Base-by-base conservation (phyloP, 2,329 filamentous ascomycete genomes). In the Monilinia polystroma region DNA sequence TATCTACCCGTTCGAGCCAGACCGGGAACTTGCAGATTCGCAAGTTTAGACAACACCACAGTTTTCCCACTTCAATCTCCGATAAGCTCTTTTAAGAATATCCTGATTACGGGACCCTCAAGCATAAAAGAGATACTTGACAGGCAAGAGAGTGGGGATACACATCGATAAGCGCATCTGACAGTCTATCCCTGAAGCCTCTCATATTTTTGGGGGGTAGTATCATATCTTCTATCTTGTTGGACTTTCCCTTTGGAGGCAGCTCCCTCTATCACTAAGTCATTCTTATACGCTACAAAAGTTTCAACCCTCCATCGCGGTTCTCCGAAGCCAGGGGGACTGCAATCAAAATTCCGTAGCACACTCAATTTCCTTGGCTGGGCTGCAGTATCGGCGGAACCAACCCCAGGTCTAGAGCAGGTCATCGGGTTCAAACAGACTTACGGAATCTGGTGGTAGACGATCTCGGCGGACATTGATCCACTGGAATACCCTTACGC, bases 381-480 rank as follows among this genome's bases (percentile, higher is more conserved):
- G 69, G 68, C 68, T 72, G 74, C 73, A 73, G 69, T 71, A 64
- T 68, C 64, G 53, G 45, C 69, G 69, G 69, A 69, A 32, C 68
- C 71, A 72, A 73, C 70, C 71, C 68, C 59, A 49, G 67, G 63
- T 71, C 62, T 54, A 69, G 41, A 70, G 70, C 68, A 70, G 68
- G 69, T 73, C 72, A 75, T 70, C 71, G 63, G 73, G 67, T 63
- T 67, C 67, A 54, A 69, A 73, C 57, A 72, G 68, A 70, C 70
- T 72, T 72, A 66, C 69, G 59, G 63, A 52, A 45, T 49, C 68
- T 66, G 68, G 68, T 71, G 43, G 35, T 65, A 20, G 38, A 53
- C 23, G 45, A 60, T 66, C 56, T 52, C 32, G 53, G 18, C 53
- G 43, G 43, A 66, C 20, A 45, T 14, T 53, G 47, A 45, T 59